Evolutionary conservation across 139 green algal species (phyloP), one percentile per base, ranked within the genome.

Genomic region (Coccomyxa sp.): DNA sequence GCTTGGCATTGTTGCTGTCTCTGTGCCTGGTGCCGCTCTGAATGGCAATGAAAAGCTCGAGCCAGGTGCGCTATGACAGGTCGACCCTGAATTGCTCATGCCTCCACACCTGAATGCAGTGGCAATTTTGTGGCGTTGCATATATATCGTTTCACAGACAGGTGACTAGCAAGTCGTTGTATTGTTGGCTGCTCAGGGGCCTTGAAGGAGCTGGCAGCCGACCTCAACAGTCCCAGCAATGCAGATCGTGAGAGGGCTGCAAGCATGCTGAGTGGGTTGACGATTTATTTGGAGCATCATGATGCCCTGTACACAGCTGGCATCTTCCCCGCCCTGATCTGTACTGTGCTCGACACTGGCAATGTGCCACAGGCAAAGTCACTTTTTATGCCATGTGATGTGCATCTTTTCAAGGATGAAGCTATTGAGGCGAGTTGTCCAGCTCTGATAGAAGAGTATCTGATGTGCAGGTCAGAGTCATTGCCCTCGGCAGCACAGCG

Each of bases 251-350:
- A 87, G 74, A 38, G 84, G 31, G 84, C 84, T 57, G 79, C 84
- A 23, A 58, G 30, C 23, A 84, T 87, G 79, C 84, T 87, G 31
- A 81, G 66, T 32, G 60, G 58, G 59, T 77, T 87, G 67, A 87
- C 84, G 14, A 32, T 84, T 27, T 87, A 84, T 60, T 57, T 87
- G 77, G 84, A 87, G 58, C 74, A 87, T 59, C 84, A 87, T 31
- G 32, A 78, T 9, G 84, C 81, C 31, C 27, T 87, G 25, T 63
- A 84, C 31, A 27, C 75, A 30, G 67, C 84, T 21, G 84, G 76
- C 32, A 74, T 87, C 13, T 31, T 87, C 57, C 59, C 76, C 18
- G 79, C 79, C 21, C 59, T 87, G 9, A 83, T 87, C 67, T 58
- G 45, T 1, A 28, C 74, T 59, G 74, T 87, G 28, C 51, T 58